Base-by-base conservation (phyloP, 768 basidiomycete genomes). In the Boletus rubropictus region DNA sequence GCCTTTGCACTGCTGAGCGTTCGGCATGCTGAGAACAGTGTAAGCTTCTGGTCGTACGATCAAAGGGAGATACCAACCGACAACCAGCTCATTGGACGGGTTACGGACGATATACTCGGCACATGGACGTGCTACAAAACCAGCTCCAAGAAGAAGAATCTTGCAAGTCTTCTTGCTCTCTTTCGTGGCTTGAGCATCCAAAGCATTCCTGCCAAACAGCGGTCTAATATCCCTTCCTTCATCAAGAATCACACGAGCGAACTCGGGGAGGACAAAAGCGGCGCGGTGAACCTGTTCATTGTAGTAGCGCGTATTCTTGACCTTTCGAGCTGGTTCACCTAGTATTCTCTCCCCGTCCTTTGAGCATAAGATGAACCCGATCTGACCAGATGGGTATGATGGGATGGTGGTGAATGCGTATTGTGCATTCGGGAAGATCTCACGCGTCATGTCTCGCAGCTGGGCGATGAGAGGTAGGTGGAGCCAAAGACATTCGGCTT, bases 321-420 rank as follows among this genome's bases (percentile, higher is more conserved):
- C 81, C 37, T 82, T 72, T 46, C 92, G 80, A 33, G 93, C 55
- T 0, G 94, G 86, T 17, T 74, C 81, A 43, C 73, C 78, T 53
- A 99, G 70, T 62, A 87, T 80, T 43, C 89, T 76, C 22, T 71
- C 74, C 14, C 72, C 67, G 24, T 84, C 84, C 69, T 87, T 93
- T 46, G 92, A 84, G 66, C 87, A 89, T 38, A 97, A 74, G 55
- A 94, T 77, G 71, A 94, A 94, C 20, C 96, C 94, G 59, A 98
- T 99, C 63, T 94, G 93, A 31, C 96, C 96, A n/a, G 89, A 86
- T 17, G 96, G 96, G 70, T 99, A 99, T 14, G 94, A 96, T 1
- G 95, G 95, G 55, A 98, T 94, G 18, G 93, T 97, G 50, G 93
- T 94, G 70, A 78, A 96, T 14, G 92, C 96, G 65, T 96, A 99